Conservation (phyloP, 2,329 filamentous ascomycete genomes). For the Colletotrichum gigasporum region DNA sequence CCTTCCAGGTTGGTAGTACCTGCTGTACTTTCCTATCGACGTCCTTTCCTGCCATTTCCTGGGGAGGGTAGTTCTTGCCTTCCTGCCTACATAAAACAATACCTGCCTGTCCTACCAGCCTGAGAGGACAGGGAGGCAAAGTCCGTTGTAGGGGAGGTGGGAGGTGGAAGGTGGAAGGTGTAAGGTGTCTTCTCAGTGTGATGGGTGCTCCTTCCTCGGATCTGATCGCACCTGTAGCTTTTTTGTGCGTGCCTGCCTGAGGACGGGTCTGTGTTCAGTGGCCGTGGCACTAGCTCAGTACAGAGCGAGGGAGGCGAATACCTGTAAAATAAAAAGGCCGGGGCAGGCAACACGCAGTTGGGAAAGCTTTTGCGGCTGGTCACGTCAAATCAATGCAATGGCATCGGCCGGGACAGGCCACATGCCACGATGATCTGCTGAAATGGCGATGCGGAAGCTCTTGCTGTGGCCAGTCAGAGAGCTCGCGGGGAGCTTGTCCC, state of each 20-base stretch:
- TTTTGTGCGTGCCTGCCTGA: not conserved
- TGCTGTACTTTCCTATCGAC: not conserved
- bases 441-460: constrained; percentile 28
- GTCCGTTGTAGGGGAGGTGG: too few relatives aligned
- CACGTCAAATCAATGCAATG: constrained; percentile 30
- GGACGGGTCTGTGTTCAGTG: not conserved
- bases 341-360: not conserved
- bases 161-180: not conserved
- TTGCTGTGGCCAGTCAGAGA: constrained; percentile 28
- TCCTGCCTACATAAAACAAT: not conserved
- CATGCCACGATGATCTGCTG: constrained; percentile 30
- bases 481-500: constrained; percentile 28
- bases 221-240: not conserved
- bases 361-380: constrained; percentile 5
- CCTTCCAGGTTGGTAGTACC: not conserved
- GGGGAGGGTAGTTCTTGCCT: too few relatives aligned
- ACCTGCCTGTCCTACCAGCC: not conserved
- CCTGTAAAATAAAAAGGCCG: not conserved
- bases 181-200: not conserved
- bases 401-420: constrained; percentile 6
- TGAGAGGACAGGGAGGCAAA: not conserved
- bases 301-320: not conserved
- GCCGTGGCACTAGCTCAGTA: not conserved
- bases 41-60: too few relatives aligned
- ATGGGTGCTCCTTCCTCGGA: not conserved